Evolutionary conservation across 1,284 basidiomycete species (phyloP).

Genomic region (Cutaneotrichosporon dermatis): DNA sequence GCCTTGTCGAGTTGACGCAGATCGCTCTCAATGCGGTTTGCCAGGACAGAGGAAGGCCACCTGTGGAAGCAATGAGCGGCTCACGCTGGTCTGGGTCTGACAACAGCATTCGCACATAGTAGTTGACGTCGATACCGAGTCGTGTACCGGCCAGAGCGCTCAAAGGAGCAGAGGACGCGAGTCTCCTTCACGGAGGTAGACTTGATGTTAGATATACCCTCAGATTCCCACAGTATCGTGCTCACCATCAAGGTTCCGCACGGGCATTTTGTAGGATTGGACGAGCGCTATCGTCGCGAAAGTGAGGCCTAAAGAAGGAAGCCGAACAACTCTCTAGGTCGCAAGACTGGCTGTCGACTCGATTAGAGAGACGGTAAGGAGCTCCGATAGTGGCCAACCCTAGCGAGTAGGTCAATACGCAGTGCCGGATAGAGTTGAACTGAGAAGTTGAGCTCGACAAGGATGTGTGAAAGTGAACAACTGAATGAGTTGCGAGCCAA

Average conservation of each 20-base stretch:
- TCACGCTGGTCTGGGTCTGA: conserved; percentile 71
- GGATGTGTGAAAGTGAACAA: no score
- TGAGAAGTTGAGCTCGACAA: no score
- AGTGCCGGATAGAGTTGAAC: no score
- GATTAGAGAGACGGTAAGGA: no score
- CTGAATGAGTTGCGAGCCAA: no score
- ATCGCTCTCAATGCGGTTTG: conserved; percentile 82
- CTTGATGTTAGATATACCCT: conserved; percentile 49
- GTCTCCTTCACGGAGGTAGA: conserved; percentile 81
- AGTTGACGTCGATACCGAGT: conserved; percentile 92
- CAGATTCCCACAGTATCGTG: neutral
- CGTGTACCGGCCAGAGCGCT: conserved; percentile 83
- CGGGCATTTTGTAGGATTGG: conserved; percentile 25
- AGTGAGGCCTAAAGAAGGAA: neutral
- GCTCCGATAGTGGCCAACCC: no score
- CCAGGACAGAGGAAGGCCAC: conserved; percentile 85
- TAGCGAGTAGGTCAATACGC: no score
- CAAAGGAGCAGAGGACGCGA: conserved; percentile 76
- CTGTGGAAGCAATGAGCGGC: conserved; percentile 87
- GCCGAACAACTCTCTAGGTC: no score
- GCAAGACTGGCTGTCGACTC: no score
- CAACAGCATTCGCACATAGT: conserved; percentile 78
- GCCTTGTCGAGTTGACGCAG: conserved; percentile 82
- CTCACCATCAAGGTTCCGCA: conserved; percentile 43
- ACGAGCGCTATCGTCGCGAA: neutral